Conservation (phyloP, 192 early-diverging fungal species). For the Rhizophagus clarus region DNA sequence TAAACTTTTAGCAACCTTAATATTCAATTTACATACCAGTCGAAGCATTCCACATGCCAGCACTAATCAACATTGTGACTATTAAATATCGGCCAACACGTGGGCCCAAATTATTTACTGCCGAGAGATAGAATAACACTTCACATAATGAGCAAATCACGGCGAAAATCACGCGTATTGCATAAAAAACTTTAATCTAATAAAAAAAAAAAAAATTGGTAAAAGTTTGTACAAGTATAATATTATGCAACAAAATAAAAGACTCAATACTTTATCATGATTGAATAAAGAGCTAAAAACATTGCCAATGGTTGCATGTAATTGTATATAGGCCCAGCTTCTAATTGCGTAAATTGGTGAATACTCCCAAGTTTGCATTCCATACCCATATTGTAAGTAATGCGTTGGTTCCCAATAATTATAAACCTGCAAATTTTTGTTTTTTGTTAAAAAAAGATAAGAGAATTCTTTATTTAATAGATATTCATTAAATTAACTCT, state of each 20-base stretch:
- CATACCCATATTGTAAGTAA: constrained; percentile 79
- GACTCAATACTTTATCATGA: constrained; percentile 37
- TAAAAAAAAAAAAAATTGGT: background rate
- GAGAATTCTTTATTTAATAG: background rate
- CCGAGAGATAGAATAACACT: constrained; percentile 65
- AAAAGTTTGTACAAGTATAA: background rate
- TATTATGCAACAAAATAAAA: constrained; percentile 5
- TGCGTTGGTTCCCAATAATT: constrained; percentile 98
- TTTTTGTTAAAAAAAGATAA: background rate
- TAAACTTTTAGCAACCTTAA: background rate
- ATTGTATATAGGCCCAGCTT: constrained; percentile 77
- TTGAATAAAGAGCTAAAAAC: constrained; percentile 48
- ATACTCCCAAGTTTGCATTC: constrained; percentile 98
- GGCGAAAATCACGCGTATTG: constrained; percentile 64
- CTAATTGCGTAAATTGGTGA: constrained; percentile 85
- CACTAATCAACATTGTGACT: constrained; percentile 63
- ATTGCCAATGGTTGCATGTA: constrained; percentile 57
- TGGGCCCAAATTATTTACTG: constrained; percentile 63
- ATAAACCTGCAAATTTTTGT: constrained; percentile 60
- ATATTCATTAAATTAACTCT: background rate
- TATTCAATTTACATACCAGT: constrained; percentile 52
- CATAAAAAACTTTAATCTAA: constrained; percentile 77
- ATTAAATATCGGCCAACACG: constrained; percentile 68
- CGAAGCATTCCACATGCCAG: constrained; percentile 87
- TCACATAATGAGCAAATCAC: constrained; percentile 69